Evolutionary conservation across 495 filamentous ascomycete genomes (phyloP).

Genomic region (Penicillium lagena): DNA sequence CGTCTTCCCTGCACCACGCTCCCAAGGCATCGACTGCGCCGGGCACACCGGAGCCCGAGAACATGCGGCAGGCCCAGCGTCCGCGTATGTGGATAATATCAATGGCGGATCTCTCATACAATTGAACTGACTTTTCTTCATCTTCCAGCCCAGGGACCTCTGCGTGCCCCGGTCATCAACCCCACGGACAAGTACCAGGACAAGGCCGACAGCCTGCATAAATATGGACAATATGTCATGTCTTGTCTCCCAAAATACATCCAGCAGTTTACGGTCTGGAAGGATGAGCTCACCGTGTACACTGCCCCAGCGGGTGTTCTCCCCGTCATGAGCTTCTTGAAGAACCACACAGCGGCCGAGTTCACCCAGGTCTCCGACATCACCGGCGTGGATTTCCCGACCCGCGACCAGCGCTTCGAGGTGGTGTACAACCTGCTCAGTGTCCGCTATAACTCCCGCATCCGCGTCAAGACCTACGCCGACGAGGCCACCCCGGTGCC

Average conservation of each 20-base stretch:
- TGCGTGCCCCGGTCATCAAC: conserved; percentile 79
- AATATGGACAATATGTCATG: conserved; percentile 93
- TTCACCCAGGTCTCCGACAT: conserved; percentile 91
- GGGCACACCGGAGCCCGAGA: conserved; percentile 41
- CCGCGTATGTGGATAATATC: conserved; percentile 43
- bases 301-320: conserved; percentile 81
- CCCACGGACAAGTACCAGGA: conserved; percentile 85
- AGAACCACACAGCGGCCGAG: conserved; percentile 95
- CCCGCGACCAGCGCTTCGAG: conserved; percentile 90
- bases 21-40: conserved; percentile 42
- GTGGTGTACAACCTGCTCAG: conserved; percentile 97
- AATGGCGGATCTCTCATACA: conserved; percentile 1
- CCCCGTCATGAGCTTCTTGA: conserved; percentile 91
- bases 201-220: conserved; percentile 78
- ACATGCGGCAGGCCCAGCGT: conserved; percentile 61
- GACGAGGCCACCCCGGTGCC: conserved; percentile 95
- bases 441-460: conserved; percentile 90
- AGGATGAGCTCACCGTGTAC: conserved; percentile 94
- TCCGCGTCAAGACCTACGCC: conserved; percentile 98
- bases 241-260: conserved; percentile 95
- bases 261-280: conserved; percentile 99
- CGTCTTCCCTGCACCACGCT: conserved; percentile 48
- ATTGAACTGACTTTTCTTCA: conserved; percentile 14
- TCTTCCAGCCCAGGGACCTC: conserved; percentile 47
- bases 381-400: conserved; percentile 93